phyloP scores from a whole-genome alignment of 1,284 basidiomycete species.

The Ustilago crameri region DNA sequence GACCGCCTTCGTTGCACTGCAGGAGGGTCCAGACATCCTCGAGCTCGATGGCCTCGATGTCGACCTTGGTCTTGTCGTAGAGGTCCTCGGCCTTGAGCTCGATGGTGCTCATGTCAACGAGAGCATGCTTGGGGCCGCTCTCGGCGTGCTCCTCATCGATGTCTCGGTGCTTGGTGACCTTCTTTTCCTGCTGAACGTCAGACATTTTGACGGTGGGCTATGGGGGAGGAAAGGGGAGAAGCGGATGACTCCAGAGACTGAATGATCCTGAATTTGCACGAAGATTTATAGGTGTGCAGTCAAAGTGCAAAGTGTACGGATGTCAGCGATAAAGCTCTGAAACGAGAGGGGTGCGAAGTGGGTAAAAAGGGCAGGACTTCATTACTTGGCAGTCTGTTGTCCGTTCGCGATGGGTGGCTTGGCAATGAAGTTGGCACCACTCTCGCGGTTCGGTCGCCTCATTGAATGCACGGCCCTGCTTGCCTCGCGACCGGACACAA shows the following conservation, averaged over 20 bases:
- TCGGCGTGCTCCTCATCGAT: slow-evolving; percentile 54
- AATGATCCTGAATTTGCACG: too few species aligned
- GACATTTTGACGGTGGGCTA: slow-evolving; percentile 33
- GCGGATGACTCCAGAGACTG: slow-evolving; percentile 5
- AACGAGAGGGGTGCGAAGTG: slow-evolving; percentile 6
- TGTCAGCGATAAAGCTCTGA: slow-evolving; percentile 14
- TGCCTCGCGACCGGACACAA: neutral
- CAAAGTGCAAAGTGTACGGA: neutral
- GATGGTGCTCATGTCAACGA: slow-evolving; percentile 72
- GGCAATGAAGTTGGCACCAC: slow-evolving; percentile 8
- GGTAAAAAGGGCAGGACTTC: slow-evolving; percentile 6
- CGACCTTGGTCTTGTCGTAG: slow-evolving; percentile 98
- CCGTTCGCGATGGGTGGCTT: neutral
- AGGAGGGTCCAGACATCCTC: slow-evolving; percentile 96
- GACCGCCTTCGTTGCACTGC: slow-evolving; percentile 84
- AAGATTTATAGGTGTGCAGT: slow-evolving; percentile 9
- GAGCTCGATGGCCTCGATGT: slow-evolving; percentile 94
- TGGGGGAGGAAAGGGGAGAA: slow-evolving; percentile 11
- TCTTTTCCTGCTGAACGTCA: slow-evolving; percentile 48
- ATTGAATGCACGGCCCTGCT: neutral
- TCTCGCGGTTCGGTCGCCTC: neutral
- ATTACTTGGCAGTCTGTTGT: neutral
- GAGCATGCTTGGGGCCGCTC: slow-evolving; percentile 63
- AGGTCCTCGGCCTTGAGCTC: slow-evolving; percentile 92
- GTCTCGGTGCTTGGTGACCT: slow-evolving; percentile 54